A percentile compares a stretch with the other conserved stretches of the same genome.
Evolutionary conservation across 495 filamentous ascomycete species (phyloP).

Genomic region (Aspergillus haitiensis): DNA sequence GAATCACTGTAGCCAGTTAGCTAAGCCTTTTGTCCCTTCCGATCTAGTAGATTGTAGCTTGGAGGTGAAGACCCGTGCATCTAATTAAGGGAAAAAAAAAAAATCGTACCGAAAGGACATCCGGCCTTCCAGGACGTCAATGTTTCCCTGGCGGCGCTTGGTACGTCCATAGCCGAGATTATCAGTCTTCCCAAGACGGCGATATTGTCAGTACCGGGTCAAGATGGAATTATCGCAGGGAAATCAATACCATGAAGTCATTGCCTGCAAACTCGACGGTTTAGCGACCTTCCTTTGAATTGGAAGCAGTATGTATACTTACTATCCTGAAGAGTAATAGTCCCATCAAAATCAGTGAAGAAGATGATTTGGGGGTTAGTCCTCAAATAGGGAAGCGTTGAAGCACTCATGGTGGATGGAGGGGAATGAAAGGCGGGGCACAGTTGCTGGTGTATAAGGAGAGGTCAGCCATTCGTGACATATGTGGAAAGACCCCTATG

Average conservation of each 20-base stretch:
- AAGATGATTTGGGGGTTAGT: conserved; percentile 83
- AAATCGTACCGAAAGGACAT: conserved; percentile 65
- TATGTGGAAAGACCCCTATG: neutral
- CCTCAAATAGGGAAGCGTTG: conserved; percentile 50
- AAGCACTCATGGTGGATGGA: conserved; percentile 37
- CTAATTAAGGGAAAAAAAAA: neutral
- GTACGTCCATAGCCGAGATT: conserved; percentile 78
- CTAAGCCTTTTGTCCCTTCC: neutral
- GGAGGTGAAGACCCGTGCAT: neutral
- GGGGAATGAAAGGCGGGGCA: conserved; percentile 14
- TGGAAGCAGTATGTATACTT: conserved; percentile 28
- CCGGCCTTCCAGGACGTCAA: conserved; percentile 66
- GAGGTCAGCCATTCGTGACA: conserved; percentile 4
- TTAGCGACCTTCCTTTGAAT: conserved; percentile 19
- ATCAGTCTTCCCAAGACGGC: conserved; percentile 61
- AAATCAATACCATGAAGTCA: conserved; percentile 68
- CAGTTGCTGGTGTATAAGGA: neutral
- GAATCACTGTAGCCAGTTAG: conserved; percentile 54
- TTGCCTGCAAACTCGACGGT: conserved; percentile 58
- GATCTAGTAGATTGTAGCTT: too few species aligned
- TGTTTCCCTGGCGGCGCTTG: conserved; percentile 64
- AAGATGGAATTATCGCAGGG: neutral
- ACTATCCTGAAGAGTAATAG: conserved; percentile 87
- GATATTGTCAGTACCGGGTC: conserved; percentile 8
- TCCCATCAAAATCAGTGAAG: conserved; percentile 97